A percentile compares a stretch with the other conserved stretches of the same genome.
Evolutionary conservation across 352 stramenopile species (phyloP).

Genomic region (Pythium brachiatum): DNA sequence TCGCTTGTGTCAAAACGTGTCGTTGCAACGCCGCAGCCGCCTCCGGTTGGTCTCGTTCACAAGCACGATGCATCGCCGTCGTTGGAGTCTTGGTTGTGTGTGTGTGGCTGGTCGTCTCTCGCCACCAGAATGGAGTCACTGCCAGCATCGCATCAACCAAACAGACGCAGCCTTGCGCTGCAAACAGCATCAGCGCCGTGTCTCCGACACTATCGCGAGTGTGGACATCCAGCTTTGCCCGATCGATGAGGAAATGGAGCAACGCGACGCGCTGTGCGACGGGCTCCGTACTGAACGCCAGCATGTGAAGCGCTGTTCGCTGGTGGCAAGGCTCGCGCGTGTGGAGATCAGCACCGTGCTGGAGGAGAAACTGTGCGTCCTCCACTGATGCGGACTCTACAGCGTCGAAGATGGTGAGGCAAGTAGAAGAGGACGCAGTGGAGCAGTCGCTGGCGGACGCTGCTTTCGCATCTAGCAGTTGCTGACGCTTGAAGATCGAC

Average conservation of each 20-base stretch:
- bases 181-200: conserved; percentile 56
- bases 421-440: neutral
- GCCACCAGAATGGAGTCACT: conserved; percentile 29
- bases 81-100: conserved; percentile 43
- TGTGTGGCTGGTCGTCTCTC: conserved; percentile 22
- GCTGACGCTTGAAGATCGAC: conserved; percentile 43
- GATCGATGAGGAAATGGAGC: conserved; percentile 49
- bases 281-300: conserved; percentile 52
- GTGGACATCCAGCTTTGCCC: conserved; percentile 38
- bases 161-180: conserved; percentile 42
- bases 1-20: conserved; percentile 25
- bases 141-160: conserved; percentile 41
- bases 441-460: neutral
- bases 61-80: conserved; percentile 39
- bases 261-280: conserved; percentile 42
- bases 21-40: conserved; percentile 40
- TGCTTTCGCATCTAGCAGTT: conserved; percentile 28
- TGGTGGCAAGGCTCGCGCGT: conserved; percentile 38
- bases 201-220: conserved; percentile 39
- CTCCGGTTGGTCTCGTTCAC: conserved; percentile 61
- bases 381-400: conserved; percentile 55
- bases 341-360: conserved; percentile 38
- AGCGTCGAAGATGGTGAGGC: conserved; percentile 50
- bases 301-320: conserved; percentile 51
- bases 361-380: conserved; percentile 50